Evolutionary conservation across 2,329 filamentous ascomycete species (phyloP).

Genomic region (Septoria linicola): DNA sequence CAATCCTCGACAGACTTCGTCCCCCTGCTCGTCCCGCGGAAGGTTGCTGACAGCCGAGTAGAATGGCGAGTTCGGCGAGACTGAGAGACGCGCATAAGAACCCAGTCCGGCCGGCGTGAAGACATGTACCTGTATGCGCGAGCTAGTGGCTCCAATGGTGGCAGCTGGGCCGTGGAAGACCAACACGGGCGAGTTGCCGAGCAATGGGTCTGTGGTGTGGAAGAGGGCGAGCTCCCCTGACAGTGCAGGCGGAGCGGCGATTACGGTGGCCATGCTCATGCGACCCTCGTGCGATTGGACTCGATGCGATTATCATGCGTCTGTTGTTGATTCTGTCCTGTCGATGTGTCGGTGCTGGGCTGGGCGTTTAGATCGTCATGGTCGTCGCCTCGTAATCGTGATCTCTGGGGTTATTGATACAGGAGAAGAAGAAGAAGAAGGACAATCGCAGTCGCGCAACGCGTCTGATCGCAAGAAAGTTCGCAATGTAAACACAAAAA

Average conservation of each 20-base stretch:
- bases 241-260: slow-evolving; percentile 70
- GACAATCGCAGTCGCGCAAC: too few relatives aligned
- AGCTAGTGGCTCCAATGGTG: slow-evolving; percentile 87
- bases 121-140: slow-evolving; percentile 90
- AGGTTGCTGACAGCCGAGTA: slow-evolving; percentile 88
- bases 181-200: slow-evolving; percentile 77
- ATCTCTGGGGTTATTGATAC: too few relatives aligned
- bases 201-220: slow-evolving; percentile 79
- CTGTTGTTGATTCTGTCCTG: slow-evolving; percentile 15
- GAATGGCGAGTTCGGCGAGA: slow-evolving; percentile 87
- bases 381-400: slow-evolving; percentile 19
- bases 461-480: too few relatives aligned
- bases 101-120: slow-evolving; percentile 85
- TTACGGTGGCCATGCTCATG: slow-evolving; percentile 72
- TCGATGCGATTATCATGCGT: too few relatives aligned
- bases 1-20: slow-evolving; percentile 85
- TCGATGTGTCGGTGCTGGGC: slow-evolving; percentile 7
- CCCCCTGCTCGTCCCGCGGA: slow-evolving; percentile 90
- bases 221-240: slow-evolving; percentile 84
- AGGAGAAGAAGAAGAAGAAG: background rate
- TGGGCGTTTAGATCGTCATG: slow-evolving; percentile 8
- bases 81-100: slow-evolving; percentile 85
- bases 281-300: slow-evolving; percentile 5
- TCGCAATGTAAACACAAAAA: too few relatives aligned
- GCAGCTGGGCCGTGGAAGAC: slow-evolving; percentile 78